phyloP scores from a whole-genome alignment of 441 rosid genomes.

The Rhodomyrtus psidioides region DNA sequence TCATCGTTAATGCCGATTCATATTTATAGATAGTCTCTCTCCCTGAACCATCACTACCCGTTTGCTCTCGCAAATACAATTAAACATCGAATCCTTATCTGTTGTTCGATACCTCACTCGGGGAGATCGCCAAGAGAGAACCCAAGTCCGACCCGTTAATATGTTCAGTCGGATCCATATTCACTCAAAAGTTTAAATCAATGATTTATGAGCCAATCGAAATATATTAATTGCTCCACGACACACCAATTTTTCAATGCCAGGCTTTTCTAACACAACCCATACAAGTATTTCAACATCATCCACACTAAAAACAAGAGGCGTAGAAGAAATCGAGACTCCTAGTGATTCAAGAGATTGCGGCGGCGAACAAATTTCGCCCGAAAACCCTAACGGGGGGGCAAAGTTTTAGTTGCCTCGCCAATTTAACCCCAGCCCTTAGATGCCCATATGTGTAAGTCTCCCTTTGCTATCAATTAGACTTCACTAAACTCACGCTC shows the following conservation, averaged over 20 bases:
- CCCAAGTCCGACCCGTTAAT: no score
- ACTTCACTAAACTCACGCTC: background rate
- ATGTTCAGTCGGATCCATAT: no score
- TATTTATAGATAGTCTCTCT: background rate
- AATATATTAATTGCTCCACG: no score
- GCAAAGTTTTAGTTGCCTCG: background rate
- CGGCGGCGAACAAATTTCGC: background rate
- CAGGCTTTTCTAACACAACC: no score
- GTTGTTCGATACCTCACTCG: no score
- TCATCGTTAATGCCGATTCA: background rate
- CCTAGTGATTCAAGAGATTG: background rate
- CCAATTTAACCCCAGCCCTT: background rate
- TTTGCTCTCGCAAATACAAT: background rate
- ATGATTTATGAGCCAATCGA: no score
- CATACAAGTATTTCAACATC: background rate
- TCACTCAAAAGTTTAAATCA: no score
- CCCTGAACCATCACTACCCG: background rate
- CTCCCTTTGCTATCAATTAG: background rate
- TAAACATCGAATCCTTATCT: background rate
- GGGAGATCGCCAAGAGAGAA: no score
- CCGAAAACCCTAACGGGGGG: background rate
- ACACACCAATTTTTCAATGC: no score
- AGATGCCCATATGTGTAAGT: background rate
- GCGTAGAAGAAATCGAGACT: background rate
- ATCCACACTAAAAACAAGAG: background rate